Percentiles rank a stretch among this genome's conserved stretches.
Conservation (phyloP, 768 basidiomycete genomes). For the Russula brevipes region DNA sequence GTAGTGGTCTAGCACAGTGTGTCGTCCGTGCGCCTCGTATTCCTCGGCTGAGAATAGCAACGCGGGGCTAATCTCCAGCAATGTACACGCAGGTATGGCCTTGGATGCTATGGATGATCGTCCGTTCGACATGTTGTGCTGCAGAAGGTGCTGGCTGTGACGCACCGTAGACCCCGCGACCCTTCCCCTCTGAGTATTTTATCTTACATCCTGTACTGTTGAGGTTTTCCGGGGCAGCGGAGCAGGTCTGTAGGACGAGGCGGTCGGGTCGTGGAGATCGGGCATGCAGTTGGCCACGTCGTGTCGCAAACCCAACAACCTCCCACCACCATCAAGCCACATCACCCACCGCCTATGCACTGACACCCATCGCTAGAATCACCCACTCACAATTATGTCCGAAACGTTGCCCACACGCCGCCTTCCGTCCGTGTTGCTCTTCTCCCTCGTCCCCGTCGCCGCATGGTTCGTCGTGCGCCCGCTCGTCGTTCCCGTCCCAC, state of each 20-base stretch:
- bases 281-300: slow-evolving; percentile 16
- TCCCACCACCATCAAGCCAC: neutral
- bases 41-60: slow-evolving; percentile 68
- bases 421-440: slow-evolving; percentile 38
- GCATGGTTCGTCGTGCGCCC: slow-evolving; percentile 71
- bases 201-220: slow-evolving; percentile 42
- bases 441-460: slow-evolving; percentile 61
- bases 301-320: neutral
- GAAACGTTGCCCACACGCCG: slow-evolving; percentile 15
- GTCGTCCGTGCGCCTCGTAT: slow-evolving; percentile 56
- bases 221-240: slow-evolving; percentile 9
- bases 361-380: neutral
- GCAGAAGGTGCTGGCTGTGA: neutral
- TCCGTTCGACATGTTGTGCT: neutral
- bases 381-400: slow-evolving; percentile 14
- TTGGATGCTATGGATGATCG: slow-evolving; percentile 39
- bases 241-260: slow-evolving; percentile 5
- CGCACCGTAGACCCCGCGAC: slow-evolving; percentile 62
- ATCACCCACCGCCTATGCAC: neutral
- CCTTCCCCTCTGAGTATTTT: slow-evolving; percentile 42
- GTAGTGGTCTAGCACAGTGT: slow-evolving; percentile 69
- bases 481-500: slow-evolving; percentile 61
- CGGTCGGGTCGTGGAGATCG: slow-evolving; percentile 17
- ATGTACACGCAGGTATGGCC: slow-evolving; percentile 51
- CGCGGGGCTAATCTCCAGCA: slow-evolving; percentile 84